These are phyloP conservation scores for Neonectria neomacrospora DNA, from an alignment of 2,329 filamentous ascomycete species.

Conservation along the genomic window DNA sequence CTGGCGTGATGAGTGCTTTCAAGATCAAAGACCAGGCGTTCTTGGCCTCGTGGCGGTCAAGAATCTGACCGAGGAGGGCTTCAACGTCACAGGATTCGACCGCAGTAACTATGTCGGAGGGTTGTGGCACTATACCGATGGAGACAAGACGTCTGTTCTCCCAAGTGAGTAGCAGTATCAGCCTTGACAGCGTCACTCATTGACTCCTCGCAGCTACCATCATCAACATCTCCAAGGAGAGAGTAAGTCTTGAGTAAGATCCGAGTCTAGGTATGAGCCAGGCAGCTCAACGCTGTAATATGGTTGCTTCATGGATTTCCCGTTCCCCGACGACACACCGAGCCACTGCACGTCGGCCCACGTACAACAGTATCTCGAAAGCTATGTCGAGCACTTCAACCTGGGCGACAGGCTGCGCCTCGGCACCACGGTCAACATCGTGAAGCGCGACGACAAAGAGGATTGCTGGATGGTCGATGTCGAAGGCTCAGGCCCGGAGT, in stretches of 20 bases:
- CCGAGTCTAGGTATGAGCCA: fast-evolving
- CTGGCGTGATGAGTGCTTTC: slow-evolving; percentile 1
- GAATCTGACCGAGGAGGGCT: slow-evolving; percentile 56
- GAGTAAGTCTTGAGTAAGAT: slow-evolving; percentile 30
- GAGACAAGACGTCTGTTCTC: slow-evolving; percentile 53
- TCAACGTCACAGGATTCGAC: slow-evolving; percentile 57
- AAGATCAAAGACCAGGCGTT: slow-evolving; percentile 39
- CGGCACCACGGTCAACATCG: slow-evolving; percentile 34
- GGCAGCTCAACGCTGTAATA: slow-evolving; percentile 22
- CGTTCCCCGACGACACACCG: slow-evolving; percentile 44
- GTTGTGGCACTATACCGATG: slow-evolving; percentile 55
- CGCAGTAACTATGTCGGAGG: slow-evolving; percentile 54
- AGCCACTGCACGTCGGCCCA: slow-evolving; percentile 40
- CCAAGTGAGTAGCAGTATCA: slow-evolving; percentile 36
- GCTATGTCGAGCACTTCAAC: slow-evolving; percentile 49
- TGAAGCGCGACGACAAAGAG: slow-evolving; percentile 34
- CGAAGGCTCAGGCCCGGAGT: slow-evolving; percentile 32
- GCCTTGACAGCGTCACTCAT: background rate
- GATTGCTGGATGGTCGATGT: slow-evolving; percentile 46
- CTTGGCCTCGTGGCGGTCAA: slow-evolving; percentile 54
- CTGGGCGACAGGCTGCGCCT: slow-evolving; percentile 43
- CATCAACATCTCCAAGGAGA: slow-evolving; percentile 49
- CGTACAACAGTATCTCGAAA: slow-evolving; percentile 48
- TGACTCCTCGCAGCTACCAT: slow-evolving; percentile 40
- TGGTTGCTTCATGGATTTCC: slow-evolving; percentile 52